Evolutionary conservation across 2,329 filamentous ascomycete species (phyloP), one percentile per base, ranked within the genome.

Genomic region (Ascocoryne sarcoides): DNA sequence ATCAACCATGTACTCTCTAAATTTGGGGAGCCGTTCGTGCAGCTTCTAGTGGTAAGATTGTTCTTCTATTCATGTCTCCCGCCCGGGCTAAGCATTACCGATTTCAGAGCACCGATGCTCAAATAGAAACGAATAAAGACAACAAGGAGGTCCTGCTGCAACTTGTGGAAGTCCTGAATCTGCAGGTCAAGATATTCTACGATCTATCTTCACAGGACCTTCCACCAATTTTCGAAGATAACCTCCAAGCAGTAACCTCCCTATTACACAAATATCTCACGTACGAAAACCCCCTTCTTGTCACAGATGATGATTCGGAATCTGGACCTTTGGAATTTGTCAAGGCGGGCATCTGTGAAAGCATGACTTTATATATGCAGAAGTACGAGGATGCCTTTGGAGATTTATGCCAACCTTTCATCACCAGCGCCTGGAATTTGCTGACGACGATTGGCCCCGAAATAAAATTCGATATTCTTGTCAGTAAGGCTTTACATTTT

Each of bases 191-290:
- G 68, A 79, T 98, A 36, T 79, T 96, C 60, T 92, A 92, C 66
- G 93, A 98, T 63, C 78, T 98, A 38, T 95, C 89, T n/a, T 95
- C 82, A 59, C 93, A 98, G 61, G 92, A 98, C 62, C 74, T 98
- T 53, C 88, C 92, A 12, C 89, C 90, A 2, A 81, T 92, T 52
- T 94, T 98, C 61, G 92, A 98, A 68, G 83, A 93, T 50, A 84
- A 94, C 58, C 73, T 98, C 15, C 65, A 70, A 35, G 76, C 76
- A 47, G 84, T 98, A 50, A 83, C 85, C 14, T 69, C 73, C 16
- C 71, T 96, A 10, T 71, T 96, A 12, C 83, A 95, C 65, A 96
- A 95, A 63, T 98, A 98, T 62, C 73, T 98, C 40, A 80, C 77
- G 15, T 98, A 95, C 63, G 76, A 87, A 53, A 95, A 93, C 62